Conservation (phyloP, 1,284 basidiomycete genomes). For the Chiua sp. region DNA sequence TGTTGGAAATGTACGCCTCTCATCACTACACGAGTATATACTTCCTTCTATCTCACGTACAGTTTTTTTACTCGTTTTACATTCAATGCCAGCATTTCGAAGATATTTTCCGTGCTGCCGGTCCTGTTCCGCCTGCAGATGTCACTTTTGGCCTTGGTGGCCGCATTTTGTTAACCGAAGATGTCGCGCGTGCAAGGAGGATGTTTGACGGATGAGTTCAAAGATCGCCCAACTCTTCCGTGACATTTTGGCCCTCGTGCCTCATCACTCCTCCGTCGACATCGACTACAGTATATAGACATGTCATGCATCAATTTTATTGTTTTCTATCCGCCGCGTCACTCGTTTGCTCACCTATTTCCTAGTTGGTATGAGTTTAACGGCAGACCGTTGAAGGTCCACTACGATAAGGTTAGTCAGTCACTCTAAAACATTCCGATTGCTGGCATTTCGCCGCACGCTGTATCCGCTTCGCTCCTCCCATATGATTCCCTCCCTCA, state of each 20-base stretch:
- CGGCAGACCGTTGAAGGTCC: constrained; percentile 84
- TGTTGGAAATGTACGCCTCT: constrained; percentile 62
- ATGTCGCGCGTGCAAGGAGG: constrained; percentile 82
- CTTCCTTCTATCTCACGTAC: background rate
- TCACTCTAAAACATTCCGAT: constrained; percentile 41
- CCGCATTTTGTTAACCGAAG: constrained; percentile 88
- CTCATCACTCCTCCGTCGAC: background rate
- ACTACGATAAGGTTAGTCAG: constrained; percentile 79
- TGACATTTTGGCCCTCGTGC: background rate
- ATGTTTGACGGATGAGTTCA: constrained; percentile 83
- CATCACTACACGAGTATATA: constrained; percentile 12
- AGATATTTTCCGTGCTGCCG: constrained; percentile 94
- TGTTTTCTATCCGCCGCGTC: background rate
- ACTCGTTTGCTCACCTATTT: constrained; percentile 15
- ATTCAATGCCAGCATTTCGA: constrained; percentile 99
- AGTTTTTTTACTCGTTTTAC: constrained; percentile 64
- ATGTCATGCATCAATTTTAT: background rate
- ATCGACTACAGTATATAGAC: background rate
- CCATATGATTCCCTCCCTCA: constrained; percentile 34
- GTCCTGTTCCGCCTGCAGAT: constrained; percentile 93
- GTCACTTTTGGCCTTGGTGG: constrained; percentile 94
- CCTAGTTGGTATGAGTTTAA: constrained; percentile 80
- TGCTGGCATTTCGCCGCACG: constrained; percentile 25
- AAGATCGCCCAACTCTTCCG: background rate
- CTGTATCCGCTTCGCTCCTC: constrained; percentile 21